Evolutionary conservation across 2,329 filamentous ascomycete species (phyloP).

Genomic region (Cadophora malorum): DNA sequence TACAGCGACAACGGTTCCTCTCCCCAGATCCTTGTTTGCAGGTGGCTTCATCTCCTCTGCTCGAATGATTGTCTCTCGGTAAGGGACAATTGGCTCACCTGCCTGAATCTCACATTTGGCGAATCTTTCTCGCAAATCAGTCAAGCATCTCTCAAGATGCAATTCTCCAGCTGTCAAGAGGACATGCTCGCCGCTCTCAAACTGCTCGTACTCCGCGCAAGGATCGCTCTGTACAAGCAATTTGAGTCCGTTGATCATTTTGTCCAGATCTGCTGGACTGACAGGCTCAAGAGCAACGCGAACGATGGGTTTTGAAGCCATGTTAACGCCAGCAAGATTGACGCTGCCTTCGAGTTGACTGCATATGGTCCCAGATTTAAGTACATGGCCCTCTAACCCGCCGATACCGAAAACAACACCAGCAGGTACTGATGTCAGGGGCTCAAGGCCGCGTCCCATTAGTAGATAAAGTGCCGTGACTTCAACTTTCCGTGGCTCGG

Average conservation of each 20-base stretch:
- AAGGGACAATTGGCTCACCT: slow-evolving; percentile 93
- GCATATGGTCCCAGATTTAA: slow-evolving; percentile 94
- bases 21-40: slow-evolving; percentile 82
- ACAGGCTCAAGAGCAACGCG: slow-evolving; percentile 93
- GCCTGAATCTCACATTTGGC: slow-evolving; percentile 94
- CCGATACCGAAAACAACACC: slow-evolving; percentile 96
- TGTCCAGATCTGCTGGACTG: slow-evolving; percentile 88
- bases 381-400: slow-evolving; percentile 88
- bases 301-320: slow-evolving; percentile 88
- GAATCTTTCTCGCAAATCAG: slow-evolving; percentile 90
- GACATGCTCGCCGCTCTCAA: slow-evolving; percentile 93
- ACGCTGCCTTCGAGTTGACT: slow-evolving; percentile 84
- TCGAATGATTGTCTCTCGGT: slow-evolving; percentile 87
- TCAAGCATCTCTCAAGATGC: slow-evolving; percentile 91
- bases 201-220: slow-evolving; percentile 93
- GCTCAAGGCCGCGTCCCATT: slow-evolving; percentile 90
- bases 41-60: slow-evolving; percentile 92
- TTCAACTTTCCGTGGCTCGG: slow-evolving; percentile 80
- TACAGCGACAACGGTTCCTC: slow-evolving; percentile 76
- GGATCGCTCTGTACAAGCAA: slow-evolving; percentile 94
- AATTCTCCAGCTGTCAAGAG: slow-evolving; percentile 92
- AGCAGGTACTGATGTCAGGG: slow-evolving; percentile 83
- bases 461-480: slow-evolving; percentile 91
- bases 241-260: slow-evolving; percentile 89
- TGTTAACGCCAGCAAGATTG: slow-evolving; percentile 85